Evolutionary conservation across 371 early-diverging fungal species (phyloP).

Genomic region (Spraguea lophii): DNA sequence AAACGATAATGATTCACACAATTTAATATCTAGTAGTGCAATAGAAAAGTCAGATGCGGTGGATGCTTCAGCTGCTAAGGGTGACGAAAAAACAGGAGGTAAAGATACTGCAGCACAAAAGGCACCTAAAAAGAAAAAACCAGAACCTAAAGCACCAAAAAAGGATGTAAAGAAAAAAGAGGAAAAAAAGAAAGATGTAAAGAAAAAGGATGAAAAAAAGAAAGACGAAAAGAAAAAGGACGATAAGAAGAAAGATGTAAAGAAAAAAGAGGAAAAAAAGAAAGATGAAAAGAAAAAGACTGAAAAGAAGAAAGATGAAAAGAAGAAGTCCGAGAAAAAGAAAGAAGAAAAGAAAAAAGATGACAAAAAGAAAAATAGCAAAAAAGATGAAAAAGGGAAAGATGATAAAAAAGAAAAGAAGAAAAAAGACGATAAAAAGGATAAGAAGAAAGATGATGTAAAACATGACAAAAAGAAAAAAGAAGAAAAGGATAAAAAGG

Average conservation of each 20-base stretch:
- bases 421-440: constrained; percentile 2
- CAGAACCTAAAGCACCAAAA: not conserved
- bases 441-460: constrained; percentile 3
- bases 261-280: not conserved
- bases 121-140: not conserved
- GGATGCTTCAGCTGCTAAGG: no score
- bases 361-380: constrained; percentile 4
- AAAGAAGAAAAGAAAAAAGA: constrained; percentile 2
- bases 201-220: not conserved
- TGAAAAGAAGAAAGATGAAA: constrained; percentile 1
- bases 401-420: constrained; percentile 5
- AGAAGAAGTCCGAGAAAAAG: constrained; percentile 3
- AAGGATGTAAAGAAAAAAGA: not conserved
- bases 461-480: constrained; percentile 6
- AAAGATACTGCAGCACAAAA: not conserved
- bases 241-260: not conserved
- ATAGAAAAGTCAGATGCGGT: no score
- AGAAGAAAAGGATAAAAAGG: constrained; percentile 8
- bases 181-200: not conserved
- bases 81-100: not conserved
- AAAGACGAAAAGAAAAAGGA: not conserved
- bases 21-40: no score
- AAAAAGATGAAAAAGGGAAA: not conserved
- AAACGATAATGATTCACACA: no score
- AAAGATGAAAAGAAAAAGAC: constrained; percentile 1